Evolutionary conservation across 768 basidiomycete species (phyloP).

Genomic region (Boletellus ananiceps): DNA sequence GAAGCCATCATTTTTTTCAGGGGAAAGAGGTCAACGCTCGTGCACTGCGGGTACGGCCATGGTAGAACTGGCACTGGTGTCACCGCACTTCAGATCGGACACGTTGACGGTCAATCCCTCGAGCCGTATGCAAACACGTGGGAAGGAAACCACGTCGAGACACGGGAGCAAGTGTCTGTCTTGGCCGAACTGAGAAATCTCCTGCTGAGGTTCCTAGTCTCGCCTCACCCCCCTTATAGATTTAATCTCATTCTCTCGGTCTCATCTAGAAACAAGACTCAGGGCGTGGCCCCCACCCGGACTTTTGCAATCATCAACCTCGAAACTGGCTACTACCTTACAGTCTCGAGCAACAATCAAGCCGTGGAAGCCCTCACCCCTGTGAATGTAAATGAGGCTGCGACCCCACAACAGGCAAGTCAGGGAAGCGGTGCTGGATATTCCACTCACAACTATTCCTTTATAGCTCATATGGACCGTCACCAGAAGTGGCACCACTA

Average conservation of each 20-base stretch:
- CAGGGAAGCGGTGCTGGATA: background rate
- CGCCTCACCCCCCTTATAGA: too few species aligned
- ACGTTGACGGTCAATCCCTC: background rate
- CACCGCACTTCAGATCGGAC: background rate
- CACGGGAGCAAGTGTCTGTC: conserved; percentile 4
- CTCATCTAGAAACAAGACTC: too few species aligned
- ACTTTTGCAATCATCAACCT: conserved; percentile 8
- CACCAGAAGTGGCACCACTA: background rate
- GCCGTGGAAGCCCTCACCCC: background rate
- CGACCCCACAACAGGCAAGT: conserved; percentile 1
- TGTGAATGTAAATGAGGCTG: background rate
- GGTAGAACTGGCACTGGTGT: background rate
- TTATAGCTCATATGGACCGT: conserved; percentile 10
- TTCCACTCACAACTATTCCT: background rate
- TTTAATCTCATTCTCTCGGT: too few species aligned
- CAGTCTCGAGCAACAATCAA: background rate
- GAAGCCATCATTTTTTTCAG: background rate
- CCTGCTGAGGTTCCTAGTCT: conserved; percentile 4
- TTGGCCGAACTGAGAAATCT: conserved; percentile 4
- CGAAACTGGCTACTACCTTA: conserved; percentile 7
- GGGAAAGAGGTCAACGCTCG: background rate
- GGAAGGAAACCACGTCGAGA: conserved; percentile 10
- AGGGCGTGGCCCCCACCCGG: too few species aligned
- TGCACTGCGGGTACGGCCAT: background rate
- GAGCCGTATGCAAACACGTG: conserved; percentile 2